Evolutionary conservation across 768 basidiomycete genomes (phyloP).

Genomic region (Chlorophyllum brunneum): DNA sequence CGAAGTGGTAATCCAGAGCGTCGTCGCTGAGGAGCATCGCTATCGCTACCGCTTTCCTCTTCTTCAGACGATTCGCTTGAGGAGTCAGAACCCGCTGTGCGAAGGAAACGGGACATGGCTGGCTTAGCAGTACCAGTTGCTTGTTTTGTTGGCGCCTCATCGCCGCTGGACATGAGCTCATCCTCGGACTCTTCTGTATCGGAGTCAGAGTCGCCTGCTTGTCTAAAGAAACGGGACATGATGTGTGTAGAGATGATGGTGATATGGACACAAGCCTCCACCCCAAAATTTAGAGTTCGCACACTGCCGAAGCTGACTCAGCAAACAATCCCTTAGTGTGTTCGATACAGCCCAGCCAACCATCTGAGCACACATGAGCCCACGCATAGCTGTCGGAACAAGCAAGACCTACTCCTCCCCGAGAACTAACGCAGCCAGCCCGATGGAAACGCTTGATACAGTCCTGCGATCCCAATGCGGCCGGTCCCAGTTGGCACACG

Average conservation of each 20-base stretch:
- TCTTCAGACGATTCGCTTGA: slow-evolving; percentile 57
- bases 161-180: slow-evolving; percentile 74
- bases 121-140: slow-evolving; percentile 44
- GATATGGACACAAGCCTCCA: background rate
- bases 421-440: slow-evolving; percentile 56
- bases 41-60: slow-evolving; percentile 54
- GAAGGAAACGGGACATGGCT: slow-evolving; percentile 78
- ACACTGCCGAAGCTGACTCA: slow-evolving; percentile 2
- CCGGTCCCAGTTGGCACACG: slow-evolving; percentile 62
- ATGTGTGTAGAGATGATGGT: slow-evolving; percentile 15
- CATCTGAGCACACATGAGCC: background rate
- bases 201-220: slow-evolving; percentile 78
- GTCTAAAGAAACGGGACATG: slow-evolving; percentile 91
- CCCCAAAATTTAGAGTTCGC: slow-evolving; percentile 14
- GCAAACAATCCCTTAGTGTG: background rate
- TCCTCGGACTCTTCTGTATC: slow-evolving; percentile 72
- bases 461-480: slow-evolving; percentile 60
- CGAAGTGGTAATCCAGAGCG: slow-evolving; percentile 20
- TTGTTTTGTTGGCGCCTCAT: slow-evolving; percentile 51
- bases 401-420: slow-evolving; percentile 61
- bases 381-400: background rate
- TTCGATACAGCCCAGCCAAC: background rate
- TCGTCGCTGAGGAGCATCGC: slow-evolving; percentile 33
- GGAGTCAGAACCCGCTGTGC: slow-evolving; percentile 51
- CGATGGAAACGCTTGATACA: slow-evolving; percentile 54